Evolutionary conservation across 2,329 filamentous ascomycete genomes (phyloP).

Genomic region (Podosphaera aphanis): DNA sequence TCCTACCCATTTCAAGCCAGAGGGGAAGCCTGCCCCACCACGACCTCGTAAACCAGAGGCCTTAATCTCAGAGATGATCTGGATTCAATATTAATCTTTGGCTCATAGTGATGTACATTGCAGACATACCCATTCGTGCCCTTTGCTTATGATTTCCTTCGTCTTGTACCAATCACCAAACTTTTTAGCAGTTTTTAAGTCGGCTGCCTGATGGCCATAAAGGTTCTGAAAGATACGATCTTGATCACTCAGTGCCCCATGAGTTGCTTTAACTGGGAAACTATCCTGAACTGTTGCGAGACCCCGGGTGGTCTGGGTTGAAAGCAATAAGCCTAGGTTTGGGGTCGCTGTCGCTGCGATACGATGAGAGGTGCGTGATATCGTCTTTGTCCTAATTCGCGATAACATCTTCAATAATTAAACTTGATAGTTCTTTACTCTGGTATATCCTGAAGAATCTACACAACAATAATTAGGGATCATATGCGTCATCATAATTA

Average conservation of each 20-base stretch:
- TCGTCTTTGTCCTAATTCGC: slow-evolving; percentile 16
- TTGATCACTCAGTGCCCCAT: slow-evolving; percentile 82
- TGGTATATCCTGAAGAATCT: too few relatives aligned
- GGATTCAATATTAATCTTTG: slow-evolving; percentile 1
- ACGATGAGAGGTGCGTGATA: slow-evolving; percentile 10
- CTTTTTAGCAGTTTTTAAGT: slow-evolving; percentile 85
- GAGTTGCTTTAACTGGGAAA: slow-evolving; percentile 39
- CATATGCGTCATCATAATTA: too few relatives aligned
- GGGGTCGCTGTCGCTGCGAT: slow-evolving; percentile 13
- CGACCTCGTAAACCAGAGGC: slow-evolving; percentile 83
- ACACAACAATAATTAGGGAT: too few relatives aligned
- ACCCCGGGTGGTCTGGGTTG: slow-evolving; percentile 26
- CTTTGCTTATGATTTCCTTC: slow-evolving; percentile 92
- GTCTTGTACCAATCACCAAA: slow-evolving; percentile 99
- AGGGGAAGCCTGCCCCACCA: slow-evolving; percentile 94
- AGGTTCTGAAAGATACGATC: slow-evolving; percentile 98
- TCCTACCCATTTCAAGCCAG: slow-evolving; percentile 93
- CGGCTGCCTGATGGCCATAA: slow-evolving; percentile 76
- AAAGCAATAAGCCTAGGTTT: slow-evolving; percentile 4
- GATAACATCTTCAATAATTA: slow-evolving; percentile 17
- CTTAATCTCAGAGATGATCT: slow-evolving; percentile 95
- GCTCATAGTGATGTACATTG: too few relatives aligned
- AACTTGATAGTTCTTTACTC: slow-evolving; percentile 17
- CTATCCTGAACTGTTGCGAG: slow-evolving; percentile 66
- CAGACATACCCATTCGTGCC: slow-evolving; percentile 60